Evolutionary conservation across 2,329 filamentous ascomycete genomes (phyloP).

Genomic region (Cytospora leucostoma): DNA sequence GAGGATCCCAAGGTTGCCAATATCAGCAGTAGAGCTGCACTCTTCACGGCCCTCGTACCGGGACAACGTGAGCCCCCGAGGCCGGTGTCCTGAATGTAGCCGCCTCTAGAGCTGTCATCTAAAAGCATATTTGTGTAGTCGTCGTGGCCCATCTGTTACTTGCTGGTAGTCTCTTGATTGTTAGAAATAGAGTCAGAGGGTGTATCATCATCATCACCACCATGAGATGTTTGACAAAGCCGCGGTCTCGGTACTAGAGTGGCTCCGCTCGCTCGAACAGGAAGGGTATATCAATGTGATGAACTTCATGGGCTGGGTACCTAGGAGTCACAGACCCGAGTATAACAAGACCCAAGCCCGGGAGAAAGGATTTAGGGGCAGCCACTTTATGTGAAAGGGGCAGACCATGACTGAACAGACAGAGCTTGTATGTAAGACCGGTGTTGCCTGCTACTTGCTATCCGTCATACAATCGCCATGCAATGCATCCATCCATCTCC

Average conservation of each 20-base stretch:
- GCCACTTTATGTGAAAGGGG: no score
- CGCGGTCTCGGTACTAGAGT: constrained; percentile 12
- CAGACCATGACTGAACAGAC: background rate
- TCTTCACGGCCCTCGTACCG: constrained; percentile 12
- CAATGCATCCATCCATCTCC: background rate
- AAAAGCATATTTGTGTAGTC: constrained; percentile 3
- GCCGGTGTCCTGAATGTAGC: constrained; percentile 10
- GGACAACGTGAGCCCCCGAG: background rate
- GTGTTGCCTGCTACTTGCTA: background rate
- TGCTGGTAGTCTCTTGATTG: constrained; percentile 1
- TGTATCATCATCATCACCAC: background rate
- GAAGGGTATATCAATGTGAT: no score
- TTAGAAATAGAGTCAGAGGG: background rate
- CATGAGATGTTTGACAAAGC: constrained; percentile 6
- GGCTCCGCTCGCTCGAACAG: no score
- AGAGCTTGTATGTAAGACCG: background rate
- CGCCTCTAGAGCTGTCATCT: constrained; percentile 4
- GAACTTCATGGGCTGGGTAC: no score
- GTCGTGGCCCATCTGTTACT: constrained; percentile 13
- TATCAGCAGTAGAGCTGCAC: background rate
- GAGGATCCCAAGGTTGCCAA: no score
- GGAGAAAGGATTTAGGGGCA: no score
- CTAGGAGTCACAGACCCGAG: no score
- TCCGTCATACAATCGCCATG: background rate
- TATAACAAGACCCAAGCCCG: no score